These are phyloP conservation scores for Fusarium globosum DNA, from an alignment of 2,329 filamentous ascomycete genomes.

Conservation along the genomic window DNA sequence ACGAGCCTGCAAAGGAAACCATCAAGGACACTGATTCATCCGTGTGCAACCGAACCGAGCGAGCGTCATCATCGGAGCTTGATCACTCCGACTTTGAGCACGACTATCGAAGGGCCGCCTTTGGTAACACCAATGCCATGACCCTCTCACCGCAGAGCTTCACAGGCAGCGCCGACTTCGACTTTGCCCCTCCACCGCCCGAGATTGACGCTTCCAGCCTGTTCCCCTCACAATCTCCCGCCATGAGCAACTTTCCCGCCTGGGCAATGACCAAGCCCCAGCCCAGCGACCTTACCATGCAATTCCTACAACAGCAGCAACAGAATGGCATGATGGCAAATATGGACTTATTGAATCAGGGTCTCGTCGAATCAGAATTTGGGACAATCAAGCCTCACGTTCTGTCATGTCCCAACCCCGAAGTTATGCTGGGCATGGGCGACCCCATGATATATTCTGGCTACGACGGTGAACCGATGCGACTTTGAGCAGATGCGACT, in stretches of 20 bases:
- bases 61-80: constrained; percentile 65
- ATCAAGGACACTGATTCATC: constrained; percentile 43
- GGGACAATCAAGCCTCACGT: constrained; percentile 67
- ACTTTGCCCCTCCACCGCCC: constrained; percentile 50
- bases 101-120: constrained; percentile 63
- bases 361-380: constrained; percentile 63
- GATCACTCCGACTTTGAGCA: constrained; percentile 67
- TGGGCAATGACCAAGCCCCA: constrained; percentile 48
- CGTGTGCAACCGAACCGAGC: constrained; percentile 52
- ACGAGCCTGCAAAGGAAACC: constrained; percentile 48
- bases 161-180: constrained; percentile 52
- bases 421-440: constrained; percentile 67
- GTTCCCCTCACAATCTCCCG: constrained; percentile 52
- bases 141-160: constrained; percentile 67
- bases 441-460: constrained; percentile 70
- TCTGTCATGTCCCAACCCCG: constrained; percentile 62
- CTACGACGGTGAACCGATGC: constrained; percentile 59
- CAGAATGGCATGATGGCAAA: constrained; percentile 56
- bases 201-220: constrained; percentile 50
- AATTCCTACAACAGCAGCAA: constrained; percentile 57
- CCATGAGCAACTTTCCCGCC: constrained; percentile 47
- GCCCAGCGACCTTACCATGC: constrained; percentile 48
- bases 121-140: constrained; percentile 56
- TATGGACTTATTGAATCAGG: constrained; percentile 61
- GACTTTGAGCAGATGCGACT: constrained; percentile 46